Base-by-base conservation (phyloP, 352 stramenopile genomes). In the Phytophthora pisi region DNA sequence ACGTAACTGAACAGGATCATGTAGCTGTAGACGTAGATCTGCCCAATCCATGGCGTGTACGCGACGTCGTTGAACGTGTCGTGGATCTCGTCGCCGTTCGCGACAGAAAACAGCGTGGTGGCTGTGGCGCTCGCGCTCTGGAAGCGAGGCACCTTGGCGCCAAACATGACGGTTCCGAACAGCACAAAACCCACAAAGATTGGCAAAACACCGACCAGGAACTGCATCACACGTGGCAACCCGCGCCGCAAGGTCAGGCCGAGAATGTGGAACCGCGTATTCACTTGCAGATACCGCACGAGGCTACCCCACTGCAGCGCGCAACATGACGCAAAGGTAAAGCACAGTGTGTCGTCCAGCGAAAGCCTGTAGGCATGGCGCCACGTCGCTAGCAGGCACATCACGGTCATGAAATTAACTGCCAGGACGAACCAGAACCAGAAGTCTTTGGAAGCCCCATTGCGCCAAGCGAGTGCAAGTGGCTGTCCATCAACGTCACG, bases 1-100 rank as follows among this genome's bases (percentile, higher is more conserved):
- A 94, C 85, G 72, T 96, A 96, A 63, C 89, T 96, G 68, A 96
- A 97, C 8, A 96, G 74, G 26, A 93, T 87, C 56, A 96, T 83
- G 81, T 95, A 96, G 51, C 63, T 82, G 74, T 95, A 95, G 16
- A 96, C 71, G 72, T 96, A 97, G 45, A 96, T 74, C 74, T 94
- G 86, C 5, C 86, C 86, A 46, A 92, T 78, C 77, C 78, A 90
- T 3, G 86, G 86, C 24, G 82, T 89, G 54, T 84, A 89, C 28
- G 81, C 70, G 10, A 94, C 84, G 18, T 78, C 66, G 28, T 86
- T 82, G 65, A 97, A 97, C 18, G 88, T 96, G 52, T 95, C 81
- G 56, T 92, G 86, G 64, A 97, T 91, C 52, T 96, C 89, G 51
- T 97, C 89, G 11, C 89, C 89, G 51, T 97, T 97, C 2, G 90